A percentile compares a stretch with the other conserved stretches of the same genome.
Conservation (phyloP, 805 yeast species). For the Candida khao-thaluensis region DNA sequence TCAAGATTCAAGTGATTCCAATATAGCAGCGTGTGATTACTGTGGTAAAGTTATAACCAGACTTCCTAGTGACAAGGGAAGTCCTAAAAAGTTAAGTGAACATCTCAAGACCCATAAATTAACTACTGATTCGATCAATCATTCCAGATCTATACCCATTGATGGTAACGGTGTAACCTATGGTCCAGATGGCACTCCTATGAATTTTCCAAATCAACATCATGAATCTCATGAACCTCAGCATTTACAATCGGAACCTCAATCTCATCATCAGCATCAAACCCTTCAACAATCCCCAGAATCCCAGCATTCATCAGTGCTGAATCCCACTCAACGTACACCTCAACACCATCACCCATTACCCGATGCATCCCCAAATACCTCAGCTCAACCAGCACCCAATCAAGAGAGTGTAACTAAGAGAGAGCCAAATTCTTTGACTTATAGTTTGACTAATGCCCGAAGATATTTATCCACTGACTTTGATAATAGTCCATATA, state of each 20-base stretch:
- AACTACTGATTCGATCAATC: conserved; percentile 37
- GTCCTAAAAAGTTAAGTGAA: conserved; percentile 58
- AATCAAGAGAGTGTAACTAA: background rate
- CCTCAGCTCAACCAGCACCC: background rate
- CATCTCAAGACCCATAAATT: conserved; percentile 51
- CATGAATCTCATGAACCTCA: conserved; percentile 1
- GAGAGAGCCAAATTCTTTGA: conserved; percentile 6
- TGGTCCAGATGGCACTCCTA: conserved; percentile 24
- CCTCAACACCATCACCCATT: background rate
- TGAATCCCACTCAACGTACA: background rate
- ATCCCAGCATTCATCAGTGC: conserved; percentile 3
- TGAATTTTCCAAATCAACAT: conserved; percentile 5
- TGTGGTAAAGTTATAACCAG: conserved; percentile 52
- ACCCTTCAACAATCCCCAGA: background rate
- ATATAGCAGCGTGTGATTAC: conserved; percentile 52
- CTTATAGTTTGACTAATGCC: conserved; percentile 12
- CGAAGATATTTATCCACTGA: conserved; percentile 26
- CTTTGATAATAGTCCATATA: conserved; percentile 44
- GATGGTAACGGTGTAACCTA: conserved; percentile 39
- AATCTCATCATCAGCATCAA: conserved; percentile 1
- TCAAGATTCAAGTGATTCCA: conserved; percentile 48
- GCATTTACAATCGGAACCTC: conserved; percentile 3
- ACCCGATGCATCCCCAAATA: background rate
- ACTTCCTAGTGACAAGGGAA: conserved; percentile 53
- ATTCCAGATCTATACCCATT: conserved; percentile 37